phyloP scores from a whole-genome alignment of 345 rosid species.

The Rubroshorea leprosula region DNA sequence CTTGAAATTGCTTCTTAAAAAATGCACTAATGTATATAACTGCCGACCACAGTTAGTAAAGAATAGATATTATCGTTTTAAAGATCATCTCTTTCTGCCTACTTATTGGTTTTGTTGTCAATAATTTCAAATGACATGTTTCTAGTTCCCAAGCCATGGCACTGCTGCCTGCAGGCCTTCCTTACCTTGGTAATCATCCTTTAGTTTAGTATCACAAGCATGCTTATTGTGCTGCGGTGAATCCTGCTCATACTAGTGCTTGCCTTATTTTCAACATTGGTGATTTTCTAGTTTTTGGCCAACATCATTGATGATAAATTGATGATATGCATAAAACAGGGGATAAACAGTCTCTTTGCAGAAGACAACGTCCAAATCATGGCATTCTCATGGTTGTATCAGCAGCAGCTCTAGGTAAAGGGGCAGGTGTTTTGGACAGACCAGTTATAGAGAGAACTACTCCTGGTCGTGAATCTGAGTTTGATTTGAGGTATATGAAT shows the following conservation, averaged over 20 bases:
- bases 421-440: slow-evolving; percentile 54
- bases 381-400: slow-evolving; percentile 46
- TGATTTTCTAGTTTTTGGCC: no score
- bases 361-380: slow-evolving; percentile 46
- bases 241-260: background rate
- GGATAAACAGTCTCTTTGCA: slow-evolving; percentile 39
- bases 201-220: background rate
- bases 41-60: no score
- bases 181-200: background rate
- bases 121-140: no score
- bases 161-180: background rate
- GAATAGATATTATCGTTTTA: no score
- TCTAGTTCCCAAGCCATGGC: no score
- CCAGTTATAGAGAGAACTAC: slow-evolving; percentile 63
- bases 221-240: background rate
- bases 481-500: slow-evolving; percentile 49
- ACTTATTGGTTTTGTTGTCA: no score
- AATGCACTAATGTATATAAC: no score
- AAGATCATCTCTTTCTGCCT: no score
- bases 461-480: slow-evolving; percentile 76
- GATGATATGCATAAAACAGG: slow-evolving; percentile 26
- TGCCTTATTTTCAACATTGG: slow-evolving; percentile 11
- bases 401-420: slow-evolving; percentile 51
- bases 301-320: slow-evolving; percentile 7
- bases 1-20: no score